Conservation (phyloP, 108 stramenopile genomes). For the Cyclotella choctawhatcheeana region DNA sequence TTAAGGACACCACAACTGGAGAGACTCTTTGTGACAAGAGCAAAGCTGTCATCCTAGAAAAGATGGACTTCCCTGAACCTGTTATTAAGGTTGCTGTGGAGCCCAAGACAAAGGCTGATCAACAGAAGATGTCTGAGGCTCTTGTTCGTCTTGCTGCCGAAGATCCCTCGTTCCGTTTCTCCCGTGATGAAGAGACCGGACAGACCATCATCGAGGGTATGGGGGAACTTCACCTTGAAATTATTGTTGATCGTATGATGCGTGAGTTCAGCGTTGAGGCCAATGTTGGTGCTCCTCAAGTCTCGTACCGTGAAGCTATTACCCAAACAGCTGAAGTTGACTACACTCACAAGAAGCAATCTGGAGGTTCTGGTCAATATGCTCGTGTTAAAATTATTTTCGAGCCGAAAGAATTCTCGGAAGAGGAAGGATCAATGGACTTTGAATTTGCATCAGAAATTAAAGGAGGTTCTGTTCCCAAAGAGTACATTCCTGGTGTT, state of each 20-base stretch:
- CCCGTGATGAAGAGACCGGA: slow-evolving; percentile 96
- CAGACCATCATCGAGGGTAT: slow-evolving; percentile 99
- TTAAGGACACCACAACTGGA: slow-evolving; percentile 97
- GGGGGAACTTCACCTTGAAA: slow-evolving; percentile 99
- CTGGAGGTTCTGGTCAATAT: slow-evolving; percentile 98
- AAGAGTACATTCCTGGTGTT: slow-evolving; percentile 98
- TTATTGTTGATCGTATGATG: slow-evolving; percentile 99
- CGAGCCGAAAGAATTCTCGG: slow-evolving; percentile 90
- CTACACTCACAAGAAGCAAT: slow-evolving; percentile 99
- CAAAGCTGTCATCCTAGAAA: slow-evolving; percentile 88
- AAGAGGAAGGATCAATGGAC: slow-evolving; percentile 90
- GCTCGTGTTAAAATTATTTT: slow-evolving; percentile 95
- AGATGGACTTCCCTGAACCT: slow-evolving; percentile 99
- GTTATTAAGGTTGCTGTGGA: slow-evolving; percentile 99
- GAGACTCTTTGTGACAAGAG: slow-evolving; percentile 93
- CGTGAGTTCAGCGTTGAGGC: slow-evolving; percentile 98
- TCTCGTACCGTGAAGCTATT: slow-evolving; percentile 98
- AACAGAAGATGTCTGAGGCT: slow-evolving; percentile 96
- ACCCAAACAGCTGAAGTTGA: slow-evolving; percentile 92
- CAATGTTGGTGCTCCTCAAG: slow-evolving; percentile 90
- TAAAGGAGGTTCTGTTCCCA: slow-evolving; percentile 97
- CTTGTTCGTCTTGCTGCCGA: slow-evolving; percentile 95
- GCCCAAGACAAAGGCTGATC: slow-evolving; percentile 92
- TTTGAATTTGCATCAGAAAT: slow-evolving; percentile 95
- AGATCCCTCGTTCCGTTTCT: slow-evolving; percentile 97